phyloP scores from a whole-genome alignment of 306 rosid species.

The Ceratonia siliqua region DNA sequence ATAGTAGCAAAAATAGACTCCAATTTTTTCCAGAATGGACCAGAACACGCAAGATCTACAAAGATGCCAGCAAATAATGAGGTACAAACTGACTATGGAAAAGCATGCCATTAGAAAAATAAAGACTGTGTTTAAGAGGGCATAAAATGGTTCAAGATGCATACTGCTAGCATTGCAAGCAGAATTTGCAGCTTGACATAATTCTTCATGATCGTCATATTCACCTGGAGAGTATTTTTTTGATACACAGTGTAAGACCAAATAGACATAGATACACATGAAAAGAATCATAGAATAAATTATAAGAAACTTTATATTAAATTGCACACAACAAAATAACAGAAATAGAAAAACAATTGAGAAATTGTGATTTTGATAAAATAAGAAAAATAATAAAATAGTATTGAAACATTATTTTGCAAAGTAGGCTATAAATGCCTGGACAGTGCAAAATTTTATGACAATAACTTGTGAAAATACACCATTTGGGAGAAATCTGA shows the following conservation, averaged over 20 bases:
- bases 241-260: constrained; percentile 24
- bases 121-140: neutral
- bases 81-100: constrained; percentile 16
- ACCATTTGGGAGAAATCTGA: constrained; percentile 1
- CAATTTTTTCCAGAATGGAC: constrained; percentile 81
- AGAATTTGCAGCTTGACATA: constrained; percentile 66
- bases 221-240: constrained; percentile 65
- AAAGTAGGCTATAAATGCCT: constrained; percentile 22
- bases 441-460: neutral
- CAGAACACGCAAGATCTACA: constrained; percentile 70
- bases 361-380: neutral
- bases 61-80: constrained; percentile 37
- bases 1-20: constrained; percentile 67
- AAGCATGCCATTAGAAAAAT: constrained; percentile 14
- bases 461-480: constrained; percentile 10
- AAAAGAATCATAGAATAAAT: constrained; percentile 17
- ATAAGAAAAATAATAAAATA: too few species aligned
- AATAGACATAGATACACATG: neutral
- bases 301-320: constrained; percentile 10
- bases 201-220: constrained; percentile 79
- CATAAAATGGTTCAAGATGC: constrained; percentile 41
- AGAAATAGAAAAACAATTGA: constrained; percentile 1
- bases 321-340: constrained; percentile 3
- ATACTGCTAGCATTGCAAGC: constrained; percentile 76
- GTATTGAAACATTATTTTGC: constrained; percentile 1